These are phyloP conservation scores for Trichoderma asperelloides DNA, from an alignment of 495 filamentous ascomycete genomes.

Conservation along the genomic window DNA sequence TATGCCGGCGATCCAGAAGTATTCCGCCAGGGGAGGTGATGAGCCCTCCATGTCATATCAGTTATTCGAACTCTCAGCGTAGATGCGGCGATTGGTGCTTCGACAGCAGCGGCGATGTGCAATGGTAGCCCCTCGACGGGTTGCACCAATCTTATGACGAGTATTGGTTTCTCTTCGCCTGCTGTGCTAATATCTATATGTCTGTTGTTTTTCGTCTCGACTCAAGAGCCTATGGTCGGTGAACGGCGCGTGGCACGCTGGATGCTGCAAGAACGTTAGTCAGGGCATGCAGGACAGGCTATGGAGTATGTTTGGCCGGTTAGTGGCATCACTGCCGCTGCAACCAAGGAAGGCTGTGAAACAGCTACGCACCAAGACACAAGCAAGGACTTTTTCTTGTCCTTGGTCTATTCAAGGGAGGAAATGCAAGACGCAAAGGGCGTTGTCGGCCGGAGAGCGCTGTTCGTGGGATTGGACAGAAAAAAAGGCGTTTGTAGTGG, in stretches of 20 bases:
- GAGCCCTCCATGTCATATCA: slow-evolving; percentile 50
- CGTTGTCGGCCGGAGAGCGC: background rate
- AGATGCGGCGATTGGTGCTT: background rate
- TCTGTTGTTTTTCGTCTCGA: background rate
- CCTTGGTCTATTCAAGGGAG: background rate
- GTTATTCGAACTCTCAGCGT: slow-evolving; percentile 13
- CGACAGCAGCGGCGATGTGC: background rate
- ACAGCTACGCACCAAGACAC: background rate
- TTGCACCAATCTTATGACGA: background rate
- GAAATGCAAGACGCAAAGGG: background rate
- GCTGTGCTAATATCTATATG: background rate
- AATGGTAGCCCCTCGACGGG: background rate
- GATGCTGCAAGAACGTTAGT: background rate
- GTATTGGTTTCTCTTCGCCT: background rate
- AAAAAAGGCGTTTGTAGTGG: background rate
- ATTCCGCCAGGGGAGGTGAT: slow-evolving; percentile 84
- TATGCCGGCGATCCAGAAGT: slow-evolving; percentile 97
- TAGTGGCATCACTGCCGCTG: background rate
- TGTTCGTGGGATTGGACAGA: background rate
- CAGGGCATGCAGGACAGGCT: slow-evolving; percentile 1
- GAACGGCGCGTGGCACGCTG: slow-evolving; percentile 5
- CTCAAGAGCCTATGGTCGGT: background rate
- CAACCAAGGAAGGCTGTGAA: slow-evolving; percentile 5
- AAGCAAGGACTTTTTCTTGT: background rate
- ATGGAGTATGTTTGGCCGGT: background rate